Evolutionary conservation across 2,329 filamentous ascomycete species (phyloP), one percentile per base, ranked within the genome.

Genomic region (Cladosporium sp.): DNA sequence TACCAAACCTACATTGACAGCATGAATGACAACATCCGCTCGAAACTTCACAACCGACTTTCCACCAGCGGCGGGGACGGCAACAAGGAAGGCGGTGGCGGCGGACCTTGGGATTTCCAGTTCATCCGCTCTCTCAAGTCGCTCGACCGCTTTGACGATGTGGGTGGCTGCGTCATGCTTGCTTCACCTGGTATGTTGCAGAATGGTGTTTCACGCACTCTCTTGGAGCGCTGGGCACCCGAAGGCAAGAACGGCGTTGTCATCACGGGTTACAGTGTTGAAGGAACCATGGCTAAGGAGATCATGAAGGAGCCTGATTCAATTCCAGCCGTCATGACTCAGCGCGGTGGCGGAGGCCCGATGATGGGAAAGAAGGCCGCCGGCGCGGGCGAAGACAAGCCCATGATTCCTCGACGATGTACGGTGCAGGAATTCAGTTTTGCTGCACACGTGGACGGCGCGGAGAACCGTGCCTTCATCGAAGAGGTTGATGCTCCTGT

Each of bases 1-100:
- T 98, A 98, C 66, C 93, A 97, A 67, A 98, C 93, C 1, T 98
- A 97, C 62, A 89, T 97, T 42, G 89, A 91, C 42, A 90, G 91
- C 49, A 98, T 98, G 93, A 98, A 98, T 67, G 92, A 97, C 64
- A 97, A 96, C 62, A 97, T 98, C 74, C 96, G 95, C 68, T 82
- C 88, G 9, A 79, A 95, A n/a, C 96, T 96, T 70, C 47, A 90
- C 41, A 94, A 95, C 82, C 3, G 89, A 95, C 66, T 88, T 8
- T 88, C 95, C 66, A 85, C 86, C 0, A 35, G 32, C 32, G 84
- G 83, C 29, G 87, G 88, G 7, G 86, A 90, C 57, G 79, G 78
- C 2, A 79, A 79, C 6, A 35, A 35, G 25, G 45, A 48, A 25
- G 40, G 52, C 15, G 50, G 51, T 7, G 91, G 87, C 62, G 89